Base-by-base conservation (phyloP, 345 rosid species). In the Trapa incisa region DNA sequence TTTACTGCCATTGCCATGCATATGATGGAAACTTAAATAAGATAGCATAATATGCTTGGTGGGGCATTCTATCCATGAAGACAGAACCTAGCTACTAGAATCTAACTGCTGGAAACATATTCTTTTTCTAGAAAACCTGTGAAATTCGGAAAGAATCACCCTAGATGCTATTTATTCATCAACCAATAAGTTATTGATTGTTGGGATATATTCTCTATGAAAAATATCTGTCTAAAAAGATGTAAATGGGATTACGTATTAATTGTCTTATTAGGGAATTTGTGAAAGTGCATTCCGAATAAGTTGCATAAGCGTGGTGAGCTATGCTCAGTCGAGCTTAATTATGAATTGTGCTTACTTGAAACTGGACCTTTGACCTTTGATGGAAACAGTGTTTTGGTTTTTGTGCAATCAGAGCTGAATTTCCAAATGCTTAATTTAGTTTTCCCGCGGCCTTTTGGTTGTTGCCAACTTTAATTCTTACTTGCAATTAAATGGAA, bases 321-420 rank as follows among this genome's bases (percentile, higher is more conserved):
- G 71, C 72, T 77, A 79, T 80, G 84, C 89, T 72, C 69, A 76
- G 80, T 87, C 86, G 82, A 74, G 86, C 79, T 74, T 61, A 69
- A 70, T 57, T 69, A 72, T 72, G 78, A 74, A 71, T 78, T 83
- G 80, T 79, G 80, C 75, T 58, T 22, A 22, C 29, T 22, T 22
- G 29, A 22, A 22, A 22, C 29, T 22, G 29, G 29, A 22, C 29
- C 29, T 32, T 73, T 82, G 80, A 81, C 68, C 80, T 63, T 65
- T 79, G 92, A 81, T 70, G 70, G 81, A 61, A 84, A 83, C 86
- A 67, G 66, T 71, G 67, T 73, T 65, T 60, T 73, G 72, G 29
- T 22, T 22, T 22, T 22, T 22, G 52, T 76, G 77, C 82, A 22
- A 22, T 64, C 71, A 71, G 76, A 52, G 35, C 63, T 58, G 63